Conservation (phyloP, 1,139 yeast genomes). For the Candida dubliniensis region DNA sequence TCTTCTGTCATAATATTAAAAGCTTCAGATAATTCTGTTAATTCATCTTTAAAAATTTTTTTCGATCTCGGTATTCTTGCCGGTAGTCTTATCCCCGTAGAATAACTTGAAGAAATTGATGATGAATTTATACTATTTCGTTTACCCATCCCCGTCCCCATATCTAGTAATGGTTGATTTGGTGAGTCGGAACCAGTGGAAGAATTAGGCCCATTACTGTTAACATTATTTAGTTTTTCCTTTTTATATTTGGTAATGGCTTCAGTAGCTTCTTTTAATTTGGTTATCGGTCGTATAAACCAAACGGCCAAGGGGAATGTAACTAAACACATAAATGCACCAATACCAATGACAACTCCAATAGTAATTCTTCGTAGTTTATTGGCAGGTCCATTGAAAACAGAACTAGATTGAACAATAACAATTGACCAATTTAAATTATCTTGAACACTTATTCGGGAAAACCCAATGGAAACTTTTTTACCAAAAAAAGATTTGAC, state of each 20-base stretch:
- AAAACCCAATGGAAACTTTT: conserved; percentile 70
- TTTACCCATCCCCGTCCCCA: conserved; percentile 14
- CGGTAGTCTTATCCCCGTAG: conserved; percentile 46
- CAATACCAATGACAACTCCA: conserved; percentile 79
- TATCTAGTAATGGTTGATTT: neutral
- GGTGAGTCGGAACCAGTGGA: neutral
- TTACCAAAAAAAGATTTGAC: conserved; percentile 41
- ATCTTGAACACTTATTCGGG: conserved; percentile 45
- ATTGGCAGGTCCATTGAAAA: conserved; percentile 63
- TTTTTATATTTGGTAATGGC: conserved; percentile 43
- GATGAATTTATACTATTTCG: conserved; percentile 33
- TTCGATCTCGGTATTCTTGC: conserved; percentile 56
- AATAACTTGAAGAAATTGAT: conserved; percentile 32
- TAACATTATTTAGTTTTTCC: conserved; percentile 16
- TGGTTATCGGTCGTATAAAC: conserved; percentile 82
- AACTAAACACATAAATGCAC: conserved; percentile 67
- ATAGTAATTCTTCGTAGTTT: conserved; percentile 66
- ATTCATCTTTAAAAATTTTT: conserved; percentile 74
- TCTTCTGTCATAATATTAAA: conserved; percentile 91
- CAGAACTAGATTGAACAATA: conserved; percentile 61
- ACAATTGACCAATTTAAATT: conserved; percentile 73
- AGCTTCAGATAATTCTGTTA: conserved; percentile 83
- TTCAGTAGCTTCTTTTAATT: conserved; percentile 83
- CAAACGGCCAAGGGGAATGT: conserved; percentile 84
- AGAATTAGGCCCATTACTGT: neutral